A percentile compares a stretch with the other conserved stretches of the same genome.
These are phyloP conservation scores for Fragosphaeria purpurea DNA, from an alignment of 2,329 filamentous ascomycete species.

Conservation along the genomic window DNA sequence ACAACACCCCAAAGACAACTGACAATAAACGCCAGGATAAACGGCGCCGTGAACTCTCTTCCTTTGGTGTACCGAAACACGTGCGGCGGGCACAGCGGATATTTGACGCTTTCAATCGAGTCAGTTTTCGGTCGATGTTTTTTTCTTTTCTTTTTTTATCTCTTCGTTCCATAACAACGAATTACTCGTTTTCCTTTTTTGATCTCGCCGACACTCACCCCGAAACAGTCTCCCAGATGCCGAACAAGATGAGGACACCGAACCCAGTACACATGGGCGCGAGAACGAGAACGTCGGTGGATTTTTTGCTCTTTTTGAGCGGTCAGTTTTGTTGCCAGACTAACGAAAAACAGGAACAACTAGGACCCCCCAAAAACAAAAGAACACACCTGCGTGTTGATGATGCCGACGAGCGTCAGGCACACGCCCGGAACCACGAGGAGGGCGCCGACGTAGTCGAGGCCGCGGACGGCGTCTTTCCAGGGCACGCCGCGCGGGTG, in stretches of 20 bases:
- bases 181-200: no score
- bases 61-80: conserved; percentile 34
- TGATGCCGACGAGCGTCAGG: conserved; percentile 6
- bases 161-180: no score
- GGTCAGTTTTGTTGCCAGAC: no score
- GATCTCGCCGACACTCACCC: no score
- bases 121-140: background rate
- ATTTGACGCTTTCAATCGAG: conserved; percentile 16
- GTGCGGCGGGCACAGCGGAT: conserved; percentile 30
- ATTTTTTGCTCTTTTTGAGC: background rate
- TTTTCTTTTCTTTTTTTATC: no score
- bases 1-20: background rate
- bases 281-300: background rate
- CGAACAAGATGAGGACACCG: conserved; percentile 1
- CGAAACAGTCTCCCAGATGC: conserved; percentile 2
- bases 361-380: no score
- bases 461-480: conserved; percentile 7
- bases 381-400: background rate
- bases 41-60: conserved; percentile 15
- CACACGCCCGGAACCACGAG: conserved; percentile 6
- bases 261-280: background rate
- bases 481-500: conserved; percentile 9
- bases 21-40: conserved; percentile 7
- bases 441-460: conserved; percentile 8
- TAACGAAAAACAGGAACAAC: no score